A percentile compares a stretch with the other conserved stretches of the same genome.
phyloP scores from a whole-genome alignment of 805 yeast species.

The Yarrowia sp. region DNA sequence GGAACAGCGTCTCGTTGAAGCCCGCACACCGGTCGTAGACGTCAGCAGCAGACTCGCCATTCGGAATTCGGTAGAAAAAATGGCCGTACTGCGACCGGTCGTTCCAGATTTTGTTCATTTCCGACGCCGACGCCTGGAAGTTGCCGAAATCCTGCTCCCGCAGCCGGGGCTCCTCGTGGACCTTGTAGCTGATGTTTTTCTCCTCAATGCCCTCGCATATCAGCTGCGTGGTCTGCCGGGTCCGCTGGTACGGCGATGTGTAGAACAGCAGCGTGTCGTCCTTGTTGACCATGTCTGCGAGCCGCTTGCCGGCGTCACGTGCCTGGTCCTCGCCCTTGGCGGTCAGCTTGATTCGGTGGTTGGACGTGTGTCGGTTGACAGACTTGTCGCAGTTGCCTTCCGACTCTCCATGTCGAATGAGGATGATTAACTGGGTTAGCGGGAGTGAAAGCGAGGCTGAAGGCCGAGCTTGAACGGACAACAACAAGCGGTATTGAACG shows the following conservation, averaged over 20 bases:
- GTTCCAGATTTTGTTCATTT: conserved; percentile 81
- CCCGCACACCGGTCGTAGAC: conserved; percentile 91
- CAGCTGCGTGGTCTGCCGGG: conserved; percentile 82
- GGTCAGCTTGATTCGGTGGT: conserved; percentile 80
- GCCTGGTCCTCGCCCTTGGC: conserved; percentile 65
- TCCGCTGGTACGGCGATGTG: conserved; percentile 85
- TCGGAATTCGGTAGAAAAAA: conserved; percentile 86
- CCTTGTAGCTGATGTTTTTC: conserved; percentile 57
- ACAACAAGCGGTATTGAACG: neutral
- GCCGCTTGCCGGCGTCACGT: conserved; percentile 49
- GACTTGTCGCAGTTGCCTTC: conserved; percentile 87
- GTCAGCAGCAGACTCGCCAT: conserved; percentile 96
- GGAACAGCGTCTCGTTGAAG: conserved; percentile 82
- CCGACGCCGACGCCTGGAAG: conserved; percentile 73
- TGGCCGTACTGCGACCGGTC: conserved; percentile 89
- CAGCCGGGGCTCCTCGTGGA: conserved; percentile 87
- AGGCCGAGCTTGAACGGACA: conserved; percentile 3
- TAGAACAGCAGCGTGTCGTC: conserved; percentile 73
- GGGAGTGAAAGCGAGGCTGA: conserved; percentile 2
- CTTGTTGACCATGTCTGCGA: conserved; percentile 52
- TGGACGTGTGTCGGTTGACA: conserved; percentile 78
- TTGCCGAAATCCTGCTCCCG: conserved; percentile 96
- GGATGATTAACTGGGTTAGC: conserved; percentile 62
- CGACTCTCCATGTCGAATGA: conserved; percentile 91
- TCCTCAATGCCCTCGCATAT: conserved; percentile 60